These are phyloP conservation scores for Saxispiralis lemnorum DNA, from an alignment of 495 filamentous ascomycete genomes.

Conservation along the genomic window DNA sequence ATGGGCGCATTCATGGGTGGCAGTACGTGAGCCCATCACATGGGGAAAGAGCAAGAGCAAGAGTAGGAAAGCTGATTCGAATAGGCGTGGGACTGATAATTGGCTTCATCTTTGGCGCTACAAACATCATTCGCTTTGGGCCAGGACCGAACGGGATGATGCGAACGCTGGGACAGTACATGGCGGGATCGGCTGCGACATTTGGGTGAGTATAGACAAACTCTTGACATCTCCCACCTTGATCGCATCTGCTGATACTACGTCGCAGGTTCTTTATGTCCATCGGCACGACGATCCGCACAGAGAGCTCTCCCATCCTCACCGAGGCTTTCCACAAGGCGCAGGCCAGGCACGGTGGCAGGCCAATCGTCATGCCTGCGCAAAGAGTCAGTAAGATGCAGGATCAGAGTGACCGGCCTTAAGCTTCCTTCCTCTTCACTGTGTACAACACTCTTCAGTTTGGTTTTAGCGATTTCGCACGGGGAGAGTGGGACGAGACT, in stretches of 20 bases:
- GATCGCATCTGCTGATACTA: neutral
- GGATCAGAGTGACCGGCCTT: neutral
- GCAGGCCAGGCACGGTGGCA: slow-evolving; percentile 24
- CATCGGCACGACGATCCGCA: slow-evolving; percentile 87
- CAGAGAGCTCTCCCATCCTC: slow-evolving; percentile 50
- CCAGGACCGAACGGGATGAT: slow-evolving; percentile 85
- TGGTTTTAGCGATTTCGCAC: too few species aligned
- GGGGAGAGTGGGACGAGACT: too few species aligned
- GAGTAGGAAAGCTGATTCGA: slow-evolving; percentile 1
- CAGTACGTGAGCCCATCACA: slow-evolving; percentile 39
- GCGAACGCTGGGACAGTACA: slow-evolving; percentile 87
- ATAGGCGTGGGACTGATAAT: slow-evolving; percentile 86
- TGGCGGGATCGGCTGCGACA: slow-evolving; percentile 88
- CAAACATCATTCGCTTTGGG: slow-evolving; percentile 86
- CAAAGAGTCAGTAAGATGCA: neutral
- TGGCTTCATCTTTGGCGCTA: slow-evolving; percentile 90
- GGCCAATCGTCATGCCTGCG: slow-evolving; percentile 44
- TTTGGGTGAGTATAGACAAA: slow-evolving; percentile 52
- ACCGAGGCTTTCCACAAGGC: slow-evolving; percentile 44
- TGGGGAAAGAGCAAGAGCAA: neutral
- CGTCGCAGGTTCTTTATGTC: slow-evolving; percentile 85
- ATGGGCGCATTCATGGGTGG: slow-evolving; percentile 97
- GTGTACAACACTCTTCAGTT: too few species aligned
- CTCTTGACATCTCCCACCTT: too few species aligned
- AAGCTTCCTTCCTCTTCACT: neutral